Evolutionary conservation across 2,329 filamentous ascomycete genomes (phyloP), one percentile per base, ranked within the genome.

Genomic region (Amphichorda felina): DNA sequence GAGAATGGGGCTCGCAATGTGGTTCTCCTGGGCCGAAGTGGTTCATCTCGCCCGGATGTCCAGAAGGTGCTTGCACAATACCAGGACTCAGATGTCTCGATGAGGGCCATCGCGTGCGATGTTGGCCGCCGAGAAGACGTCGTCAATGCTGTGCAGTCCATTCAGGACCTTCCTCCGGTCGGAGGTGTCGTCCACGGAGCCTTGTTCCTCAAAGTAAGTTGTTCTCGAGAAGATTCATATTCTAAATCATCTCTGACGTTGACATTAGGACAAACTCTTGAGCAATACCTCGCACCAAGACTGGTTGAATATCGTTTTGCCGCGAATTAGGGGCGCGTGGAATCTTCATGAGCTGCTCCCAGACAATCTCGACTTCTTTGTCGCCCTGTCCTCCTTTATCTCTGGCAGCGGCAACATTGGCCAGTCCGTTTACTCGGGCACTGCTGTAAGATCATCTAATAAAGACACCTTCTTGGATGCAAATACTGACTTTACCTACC

Each of bases 1-100:
- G 50, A 52, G 29, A 59, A 60, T n/a, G 69, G 68, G 2, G 69
- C 67, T 5, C 54, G 56, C 7, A 57, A 64, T 40, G 48, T 73
- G 14, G 59, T 68, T 0, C 55, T 72, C 4, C 52, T 72, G 13
- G 72, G 67, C 2, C 59, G 66, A 21, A 5, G 56, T 34, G 67
- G 62, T 21, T 13, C 18, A 41, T 7, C 11, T 32, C 6, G 21
- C 14, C 18, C 11, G 19, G 13, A 24, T 13, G 15, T 21, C 30
- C 14, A 33, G n/a, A 18, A n/a, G 7, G 19, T 21, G n/a, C 19
- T 33, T 17, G 22, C 17, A 15, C 10, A 33, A 15, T 24, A 11
- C 10, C 21, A 24, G 7, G 31, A 10, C 7, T 8, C 14, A 11
- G 31, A n/a, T 22, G 31, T 16, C 18, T 9, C n/a, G n/a, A 18